A percentile compares a stretch with the other conserved stretches of the same genome.
Conservation (phyloP, 2,329 filamentous ascomycete species). For the Clonostachys sp. region DNA sequence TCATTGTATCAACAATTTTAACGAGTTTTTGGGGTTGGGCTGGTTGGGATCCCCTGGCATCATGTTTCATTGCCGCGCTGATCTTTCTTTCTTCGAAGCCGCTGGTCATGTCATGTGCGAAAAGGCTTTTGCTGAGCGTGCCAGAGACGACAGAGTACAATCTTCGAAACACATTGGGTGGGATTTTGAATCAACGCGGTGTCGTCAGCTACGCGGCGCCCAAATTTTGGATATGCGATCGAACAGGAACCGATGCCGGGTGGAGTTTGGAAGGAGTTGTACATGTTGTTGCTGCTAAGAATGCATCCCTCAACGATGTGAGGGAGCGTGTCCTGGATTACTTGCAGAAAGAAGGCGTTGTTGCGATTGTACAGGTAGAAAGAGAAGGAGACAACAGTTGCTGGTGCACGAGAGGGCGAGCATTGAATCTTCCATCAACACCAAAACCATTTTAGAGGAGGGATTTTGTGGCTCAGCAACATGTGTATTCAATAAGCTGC, state of each 20-base stretch:
- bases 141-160: constrained; percentile 84
- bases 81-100: constrained; percentile 92
- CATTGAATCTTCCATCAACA: constrained; percentile 18
- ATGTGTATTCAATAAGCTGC: too few relatives aligned
- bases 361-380: constrained; percentile 85
- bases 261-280: constrained; percentile 74
- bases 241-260: constrained; percentile 32
- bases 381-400: constrained; percentile 68
- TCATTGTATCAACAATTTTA: constrained; percentile 85
- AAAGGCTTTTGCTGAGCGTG: constrained; percentile 76
- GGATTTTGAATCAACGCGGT: constrained; percentile 75
- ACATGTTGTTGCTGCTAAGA: constrained; percentile 72
- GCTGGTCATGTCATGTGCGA: constrained; percentile 79
- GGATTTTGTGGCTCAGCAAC: constrained; percentile 1
- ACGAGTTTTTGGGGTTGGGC: constrained; percentile 88
- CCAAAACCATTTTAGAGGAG: constrained; percentile 24
- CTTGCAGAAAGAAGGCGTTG: constrained; percentile 65
- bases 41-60: constrained; percentile 91
- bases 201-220: constrained; percentile 83
- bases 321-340: constrained; percentile 71
- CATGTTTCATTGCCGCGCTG: constrained; percentile 85
- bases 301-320: constrained; percentile 76
- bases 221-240: constrained; percentile 88
- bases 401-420: constrained; percentile 44
- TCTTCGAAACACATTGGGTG: constrained; percentile 79